Conservation (phyloP, 1,284 basidiomycete species). For the Leccinum subfulvum region DNA sequence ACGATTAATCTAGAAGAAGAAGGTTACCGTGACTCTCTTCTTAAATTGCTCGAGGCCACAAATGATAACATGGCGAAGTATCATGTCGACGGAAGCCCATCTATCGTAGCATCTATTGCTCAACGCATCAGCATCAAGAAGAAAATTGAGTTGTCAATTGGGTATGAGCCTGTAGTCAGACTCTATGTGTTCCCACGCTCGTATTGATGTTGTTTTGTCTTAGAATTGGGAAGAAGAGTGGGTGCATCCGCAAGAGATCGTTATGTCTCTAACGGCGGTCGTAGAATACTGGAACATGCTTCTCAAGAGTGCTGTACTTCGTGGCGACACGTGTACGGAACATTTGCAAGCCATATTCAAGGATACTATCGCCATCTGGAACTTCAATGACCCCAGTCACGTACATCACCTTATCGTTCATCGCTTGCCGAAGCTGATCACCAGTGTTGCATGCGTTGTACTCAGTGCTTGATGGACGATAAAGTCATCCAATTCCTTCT, state of each 20-base stretch:
- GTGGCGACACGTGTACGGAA: conserved; percentile 8
- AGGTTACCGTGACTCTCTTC: conserved; percentile 3
- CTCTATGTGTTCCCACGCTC: not conserved
- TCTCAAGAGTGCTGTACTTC: conserved; percentile 23
- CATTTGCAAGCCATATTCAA: conserved; percentile 26
- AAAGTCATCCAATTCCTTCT: not conserved
- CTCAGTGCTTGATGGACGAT: conserved; percentile 16
- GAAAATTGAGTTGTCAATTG: conserved; percentile 19
- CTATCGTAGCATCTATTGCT: conserved; percentile 15
- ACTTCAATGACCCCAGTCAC: conserved; percentile 27
- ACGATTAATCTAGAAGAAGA: conserved; percentile 4
- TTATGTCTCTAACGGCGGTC: not conserved
- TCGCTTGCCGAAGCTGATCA: not conserved
- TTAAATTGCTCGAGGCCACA: conserved; percentile 6
- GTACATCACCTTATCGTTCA: conserved; percentile 11
- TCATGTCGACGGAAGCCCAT: conserved; percentile 5
- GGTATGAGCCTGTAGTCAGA: conserved; percentile 6
- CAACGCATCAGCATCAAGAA: conserved; percentile 23
- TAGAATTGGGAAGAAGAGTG: conserved; percentile 30
- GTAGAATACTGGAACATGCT: conserved; percentile 33
- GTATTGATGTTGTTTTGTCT: not conserved
- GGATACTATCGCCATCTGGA: conserved; percentile 32
- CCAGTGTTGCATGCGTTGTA: not conserved
- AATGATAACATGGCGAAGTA: conserved; percentile 7
- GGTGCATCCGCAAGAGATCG: not conserved